These are phyloP conservation scores for Silene coronaria DNA, from an alignment of 179 eudicot genomes.

Conservation along the genomic window DNA sequence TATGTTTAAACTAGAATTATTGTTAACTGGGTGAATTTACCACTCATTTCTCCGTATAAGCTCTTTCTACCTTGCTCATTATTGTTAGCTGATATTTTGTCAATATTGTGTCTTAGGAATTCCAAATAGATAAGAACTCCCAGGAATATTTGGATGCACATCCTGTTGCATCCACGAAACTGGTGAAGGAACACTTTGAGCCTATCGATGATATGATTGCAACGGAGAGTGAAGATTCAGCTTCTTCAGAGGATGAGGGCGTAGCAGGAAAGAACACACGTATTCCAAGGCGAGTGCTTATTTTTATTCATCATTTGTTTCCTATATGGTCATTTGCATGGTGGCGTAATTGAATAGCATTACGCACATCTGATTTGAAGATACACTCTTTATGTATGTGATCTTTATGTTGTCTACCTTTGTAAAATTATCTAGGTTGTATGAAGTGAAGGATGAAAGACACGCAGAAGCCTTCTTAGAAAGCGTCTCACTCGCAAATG, in stretches of 20 bases:
- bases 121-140: slow-evolving; percentile 60
- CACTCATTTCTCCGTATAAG: not conserved
- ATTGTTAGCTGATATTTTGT: not conserved
- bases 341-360: not conserved
- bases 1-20: not conserved
- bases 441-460: slow-evolving; percentile 83
- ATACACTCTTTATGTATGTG: not conserved
- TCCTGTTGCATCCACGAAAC: slow-evolving; percentile 51
- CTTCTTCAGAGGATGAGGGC: slow-evolving; percentile 55
- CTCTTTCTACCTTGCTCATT: not conserved
- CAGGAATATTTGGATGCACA: slow-evolving; percentile 56
- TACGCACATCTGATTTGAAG: not conserved
- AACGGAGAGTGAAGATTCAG: slow-evolving; percentile 53
- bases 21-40: not conserved
- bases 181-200: slow-evolving; percentile 83
- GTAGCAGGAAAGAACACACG: slow-evolving; percentile 36
- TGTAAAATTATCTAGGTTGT: slow-evolving; percentile 42
- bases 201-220: slow-evolving; percentile 39
- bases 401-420: not conserved
- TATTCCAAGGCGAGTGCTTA: slow-evolving; percentile 45
- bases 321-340: not conserved
- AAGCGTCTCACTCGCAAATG: slow-evolving; percentile 55
- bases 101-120: slow-evolving; percentile 45
- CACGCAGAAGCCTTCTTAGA: slow-evolving; percentile 85
- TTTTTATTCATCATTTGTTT: not conserved